Conservation (phyloP, 129 eudicot species). For the Arctium minus region DNA sequence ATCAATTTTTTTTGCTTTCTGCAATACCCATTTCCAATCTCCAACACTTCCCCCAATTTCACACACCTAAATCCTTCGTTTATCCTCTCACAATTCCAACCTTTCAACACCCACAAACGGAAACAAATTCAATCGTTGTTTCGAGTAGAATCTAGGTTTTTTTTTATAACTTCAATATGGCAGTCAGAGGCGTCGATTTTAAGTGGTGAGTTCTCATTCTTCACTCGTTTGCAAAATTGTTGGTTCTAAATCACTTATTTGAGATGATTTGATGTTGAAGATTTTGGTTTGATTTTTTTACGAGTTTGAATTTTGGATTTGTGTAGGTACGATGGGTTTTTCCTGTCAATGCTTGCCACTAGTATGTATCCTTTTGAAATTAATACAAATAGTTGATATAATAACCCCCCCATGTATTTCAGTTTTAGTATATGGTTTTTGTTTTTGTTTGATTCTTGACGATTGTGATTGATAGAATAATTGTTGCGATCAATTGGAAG, state of each 20-base stretch:
- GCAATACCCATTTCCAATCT: constrained; percentile 9
- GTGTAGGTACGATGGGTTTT: constrained; percentile 96
- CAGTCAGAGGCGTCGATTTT: constrained; percentile 68
- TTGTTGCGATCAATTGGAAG: constrained; percentile 90
- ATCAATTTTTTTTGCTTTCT: neutral
- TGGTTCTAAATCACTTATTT: neutral
- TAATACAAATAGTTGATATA: neutral
- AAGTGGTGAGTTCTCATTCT: constrained; percentile 49
- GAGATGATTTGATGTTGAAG: neutral
- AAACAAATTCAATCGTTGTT: neutral
- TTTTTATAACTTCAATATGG: constrained; percentile 28
- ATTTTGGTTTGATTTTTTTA: neutral
- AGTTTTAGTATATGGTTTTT: neutral
- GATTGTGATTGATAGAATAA: constrained; percentile 50
- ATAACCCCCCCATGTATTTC: no score
- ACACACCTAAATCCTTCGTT: neutral
- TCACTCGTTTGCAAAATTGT: neutral
- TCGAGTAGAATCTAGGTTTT: constrained; percentile 24
- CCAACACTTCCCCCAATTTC: constrained; percentile 15
- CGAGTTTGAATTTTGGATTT: constrained; percentile 10
- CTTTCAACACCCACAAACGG: neutral
- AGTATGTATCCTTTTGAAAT: constrained; percentile 79
- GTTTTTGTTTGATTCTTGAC: constrained; percentile 38
- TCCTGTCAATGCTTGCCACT: constrained; percentile 96
- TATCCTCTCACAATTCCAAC: neutral